Evolutionary conservation across 768 basidiomycete species (phyloP).

Genomic region (Panellus pusillus): DNA sequence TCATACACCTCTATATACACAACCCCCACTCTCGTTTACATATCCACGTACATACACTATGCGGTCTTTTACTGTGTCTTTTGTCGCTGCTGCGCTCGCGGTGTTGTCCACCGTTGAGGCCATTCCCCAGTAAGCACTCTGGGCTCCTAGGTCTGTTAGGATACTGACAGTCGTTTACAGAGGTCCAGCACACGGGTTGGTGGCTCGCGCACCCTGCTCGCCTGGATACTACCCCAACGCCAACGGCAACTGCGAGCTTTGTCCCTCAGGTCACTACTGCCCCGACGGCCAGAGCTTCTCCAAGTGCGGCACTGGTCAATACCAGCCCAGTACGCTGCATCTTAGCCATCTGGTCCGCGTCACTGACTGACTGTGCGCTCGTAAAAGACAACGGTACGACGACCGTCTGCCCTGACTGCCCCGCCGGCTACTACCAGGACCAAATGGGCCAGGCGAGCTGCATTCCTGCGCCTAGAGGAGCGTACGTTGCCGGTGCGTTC

Average conservation of each 20-base stretch:
- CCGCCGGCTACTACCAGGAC: too few species aligned
- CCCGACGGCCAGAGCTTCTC: not conserved
- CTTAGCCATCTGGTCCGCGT: not conserved
- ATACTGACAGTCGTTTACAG: not conserved
- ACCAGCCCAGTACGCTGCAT: not conserved
- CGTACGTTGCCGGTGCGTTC: not conserved
- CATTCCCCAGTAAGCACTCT: not conserved
- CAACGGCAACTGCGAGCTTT: not conserved
- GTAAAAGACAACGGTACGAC: not conserved
- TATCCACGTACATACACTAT: not conserved
- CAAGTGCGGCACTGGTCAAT: not conserved
- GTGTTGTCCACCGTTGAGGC: not conserved
- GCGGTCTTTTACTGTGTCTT: not conserved
- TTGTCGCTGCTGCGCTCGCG: not conserved
- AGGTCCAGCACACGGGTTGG: not conserved
- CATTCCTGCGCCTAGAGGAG: not conserved
- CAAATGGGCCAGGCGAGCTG: not conserved
- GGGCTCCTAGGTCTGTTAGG: not conserved
- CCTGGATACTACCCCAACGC: not conserved
- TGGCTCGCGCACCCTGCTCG: not conserved
- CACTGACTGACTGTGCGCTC: too few species aligned
- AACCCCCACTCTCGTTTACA: not conserved
- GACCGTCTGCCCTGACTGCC: not conserved
- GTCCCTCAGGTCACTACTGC: not conserved
- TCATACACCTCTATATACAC: too few species aligned